These are phyloP conservation scores for Hydnum rufescens DNA, from an alignment of 768 basidiomycete genomes.

Conservation along the genomic window DNA sequence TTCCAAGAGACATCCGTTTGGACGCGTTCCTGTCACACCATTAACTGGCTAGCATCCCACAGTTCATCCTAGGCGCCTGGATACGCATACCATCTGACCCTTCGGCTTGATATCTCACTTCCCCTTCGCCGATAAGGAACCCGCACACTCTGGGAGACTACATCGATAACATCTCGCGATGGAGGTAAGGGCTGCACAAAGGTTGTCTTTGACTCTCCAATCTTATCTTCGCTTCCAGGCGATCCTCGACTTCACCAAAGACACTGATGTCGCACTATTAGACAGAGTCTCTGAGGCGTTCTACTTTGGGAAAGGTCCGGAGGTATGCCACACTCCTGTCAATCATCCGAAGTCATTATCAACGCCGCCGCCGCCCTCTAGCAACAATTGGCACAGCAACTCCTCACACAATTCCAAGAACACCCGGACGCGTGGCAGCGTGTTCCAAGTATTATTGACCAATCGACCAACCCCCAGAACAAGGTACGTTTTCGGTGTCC, in stretches of 20 bases:
- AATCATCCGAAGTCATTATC: constrained; percentile 5
- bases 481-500: constrained; percentile 26
- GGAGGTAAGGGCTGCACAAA: not conserved
- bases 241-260: constrained; percentile 81
- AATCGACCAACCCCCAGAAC: constrained; percentile 63
- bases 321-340: constrained; percentile 30
- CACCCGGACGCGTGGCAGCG: constrained; percentile 92
- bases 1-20: no score
- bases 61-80: no score
- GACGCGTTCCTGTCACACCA: no score
- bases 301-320: constrained; percentile 65
- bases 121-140: no score
- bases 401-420: constrained; percentile 92
- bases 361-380: constrained; percentile 17
- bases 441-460: constrained; percentile 84
- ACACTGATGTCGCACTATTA: constrained; percentile 81
- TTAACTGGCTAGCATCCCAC: no score
- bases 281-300: constrained; percentile 89
- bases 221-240: constrained; percentile 26
- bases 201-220: not conserved
- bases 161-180: not conserved
- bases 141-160: not conserved
- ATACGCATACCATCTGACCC: no score
- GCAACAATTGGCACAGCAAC: constrained; percentile 90
- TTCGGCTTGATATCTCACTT: no score